phyloP scores from a whole-genome alignment of 179 eudicot species.

The Nepenthes alata region DNA sequence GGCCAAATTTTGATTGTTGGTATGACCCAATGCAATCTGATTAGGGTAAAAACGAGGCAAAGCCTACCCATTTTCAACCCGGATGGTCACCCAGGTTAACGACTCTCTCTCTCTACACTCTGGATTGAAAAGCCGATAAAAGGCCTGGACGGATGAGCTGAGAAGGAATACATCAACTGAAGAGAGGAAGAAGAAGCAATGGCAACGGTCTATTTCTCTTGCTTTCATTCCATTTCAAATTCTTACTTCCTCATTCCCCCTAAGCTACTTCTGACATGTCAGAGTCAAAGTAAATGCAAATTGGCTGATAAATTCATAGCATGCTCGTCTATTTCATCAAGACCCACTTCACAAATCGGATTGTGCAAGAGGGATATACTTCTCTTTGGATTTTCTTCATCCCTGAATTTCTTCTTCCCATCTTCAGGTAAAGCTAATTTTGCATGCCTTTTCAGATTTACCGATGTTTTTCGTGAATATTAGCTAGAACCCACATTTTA shows the following conservation, averaged over 20 bases:
- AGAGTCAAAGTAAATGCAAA: conserved; percentile 25
- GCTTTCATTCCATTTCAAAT: conserved; percentile 20
- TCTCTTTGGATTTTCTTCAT: conserved; percentile 52
- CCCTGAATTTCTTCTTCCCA: conserved; percentile 35
- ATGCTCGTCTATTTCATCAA: conserved; percentile 15
- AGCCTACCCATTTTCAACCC: no score
- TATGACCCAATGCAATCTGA: no score
- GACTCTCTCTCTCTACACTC: no score
- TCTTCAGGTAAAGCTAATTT: conserved; percentile 20
- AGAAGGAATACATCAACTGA: neutral
- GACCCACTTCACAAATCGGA: conserved; percentile 33
- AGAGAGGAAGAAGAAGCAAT: conserved; percentile 9
- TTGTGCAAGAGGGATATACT: conserved; percentile 56
- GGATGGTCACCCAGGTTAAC: no score
- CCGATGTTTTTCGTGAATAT: no score
- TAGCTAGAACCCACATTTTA: no score
- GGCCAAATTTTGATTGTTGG: no score
- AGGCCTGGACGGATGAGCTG: conserved; percentile 24
- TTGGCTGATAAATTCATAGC: conserved; percentile 17
- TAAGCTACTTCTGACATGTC: conserved; percentile 2
- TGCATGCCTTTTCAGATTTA: neutral
- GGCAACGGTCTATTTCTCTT: conserved; percentile 38
- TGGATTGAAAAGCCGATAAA: no score
- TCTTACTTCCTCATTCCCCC: conserved; percentile 15
- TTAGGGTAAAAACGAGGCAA: no score